Evolutionary conservation across 176 grass and related monocot species (phyloP), one percentile per base, ranked within the genome.

Genomic region (Saccharum spontaneum): DNA sequence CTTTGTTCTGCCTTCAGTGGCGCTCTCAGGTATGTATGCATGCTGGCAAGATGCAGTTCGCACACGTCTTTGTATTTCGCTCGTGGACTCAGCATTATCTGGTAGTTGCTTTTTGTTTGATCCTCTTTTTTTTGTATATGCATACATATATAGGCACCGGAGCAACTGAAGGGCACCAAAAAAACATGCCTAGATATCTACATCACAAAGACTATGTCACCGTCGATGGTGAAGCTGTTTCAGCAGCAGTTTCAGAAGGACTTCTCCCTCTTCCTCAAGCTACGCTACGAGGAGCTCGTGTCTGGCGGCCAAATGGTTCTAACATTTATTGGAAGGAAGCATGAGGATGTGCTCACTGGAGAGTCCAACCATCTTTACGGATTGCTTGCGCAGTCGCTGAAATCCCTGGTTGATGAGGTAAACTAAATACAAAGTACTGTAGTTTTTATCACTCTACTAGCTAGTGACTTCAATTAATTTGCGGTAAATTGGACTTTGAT

Each of bases 231-330:
- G 17, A 52, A 77, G 23, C 76, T 74, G 17, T 94, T 88, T 59
- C 84, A 80, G 33, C 14, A 88, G 15, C 87, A 92, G 44, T 92
- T 88, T 26, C 2, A 30, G 15, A 84, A 67, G 8, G 92, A 90
- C 22, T 90, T 92, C 52, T 86, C 73, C 1, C 30, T 69, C 10
- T 94, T 92, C 50, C 92, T 94, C 50, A 80, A 70, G 60, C 57
- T 82, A 1, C 90, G 87, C 2, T 24, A 60, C 1, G n/a, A 84
- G 57, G 92, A 92, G 40, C 84, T 92, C 1, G 78, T 43, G 9
- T 0, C 28, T 11, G 81, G 68, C 2, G 92, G 92, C 1, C 69
- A 50, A 33, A 92, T 94, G 90, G 44, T 92, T 34, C 34, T 94
- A 10, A 62, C 82, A 39, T 80, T 90, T 50, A 4, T 79, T 3